Percentiles rank a stretch among this genome's conserved stretches.
These are phyloP conservation scores for Hymenoscyphus linearis DNA, from an alignment of 2,329 filamentous ascomycete genomes.

Conservation along the genomic window DNA sequence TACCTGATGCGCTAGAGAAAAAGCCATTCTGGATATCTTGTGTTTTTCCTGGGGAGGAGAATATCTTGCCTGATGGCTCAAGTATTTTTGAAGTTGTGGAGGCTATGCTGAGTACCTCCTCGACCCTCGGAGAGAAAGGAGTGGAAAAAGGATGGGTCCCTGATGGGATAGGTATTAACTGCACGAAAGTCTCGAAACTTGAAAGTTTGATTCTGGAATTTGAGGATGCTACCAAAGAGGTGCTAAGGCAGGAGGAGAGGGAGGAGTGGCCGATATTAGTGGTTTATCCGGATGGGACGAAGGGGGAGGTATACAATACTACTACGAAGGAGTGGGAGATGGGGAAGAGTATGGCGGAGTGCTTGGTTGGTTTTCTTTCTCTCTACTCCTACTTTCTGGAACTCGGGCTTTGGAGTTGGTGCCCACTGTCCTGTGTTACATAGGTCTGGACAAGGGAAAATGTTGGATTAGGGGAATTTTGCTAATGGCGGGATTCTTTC, in stretches of 20 bases:
- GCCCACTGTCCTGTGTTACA: too few species aligned
- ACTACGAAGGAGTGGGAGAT: constrained; percentile 54
- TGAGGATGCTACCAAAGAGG: constrained; percentile 41
- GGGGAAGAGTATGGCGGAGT: constrained; percentile 15
- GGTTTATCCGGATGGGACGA: constrained; percentile 65
- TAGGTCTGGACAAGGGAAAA: too few species aligned
- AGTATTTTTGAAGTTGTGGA: constrained; percentile 38
- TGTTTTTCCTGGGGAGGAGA: constrained; percentile 52
- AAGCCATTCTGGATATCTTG: constrained; percentile 53
- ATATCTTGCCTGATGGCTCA: constrained; percentile 53
- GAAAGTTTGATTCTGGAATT: constrained; percentile 49
- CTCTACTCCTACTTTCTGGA: background rate
- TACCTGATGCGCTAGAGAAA: background rate
- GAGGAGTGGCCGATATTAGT: constrained; percentile 49
- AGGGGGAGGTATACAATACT: constrained; percentile 63
- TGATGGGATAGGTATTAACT: constrained; percentile 64
- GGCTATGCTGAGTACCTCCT: constrained; percentile 31
- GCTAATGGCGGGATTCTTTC: background rate
- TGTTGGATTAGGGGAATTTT: background rate
- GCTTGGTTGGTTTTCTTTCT: background rate
- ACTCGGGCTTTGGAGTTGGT: background rate
- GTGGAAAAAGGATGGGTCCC: constrained; percentile 34
- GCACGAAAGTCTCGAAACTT: constrained; percentile 61
- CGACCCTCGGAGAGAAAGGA: constrained; percentile 3
- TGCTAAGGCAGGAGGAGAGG: constrained; percentile 35